These are phyloP conservation scores for Vanderwaltozyma polyspora DNA, from an alignment of 805 yeast genomes.

Conservation along the genomic window DNA sequence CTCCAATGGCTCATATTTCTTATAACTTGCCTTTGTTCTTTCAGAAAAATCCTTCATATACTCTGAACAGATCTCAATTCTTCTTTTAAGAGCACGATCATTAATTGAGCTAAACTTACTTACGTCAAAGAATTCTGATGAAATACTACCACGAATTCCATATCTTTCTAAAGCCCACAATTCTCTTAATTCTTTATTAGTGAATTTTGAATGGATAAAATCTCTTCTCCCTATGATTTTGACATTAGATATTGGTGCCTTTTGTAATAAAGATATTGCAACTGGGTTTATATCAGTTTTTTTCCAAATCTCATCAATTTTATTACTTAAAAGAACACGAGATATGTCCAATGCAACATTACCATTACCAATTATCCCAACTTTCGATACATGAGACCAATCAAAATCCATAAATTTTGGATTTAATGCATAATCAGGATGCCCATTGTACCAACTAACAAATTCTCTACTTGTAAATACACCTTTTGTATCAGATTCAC, in stretches of 20 bases:
- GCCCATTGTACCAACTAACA: conserved; percentile 95
- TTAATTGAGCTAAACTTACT: conserved; percentile 23
- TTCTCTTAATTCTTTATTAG: conserved; percentile 87
- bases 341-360: conserved; percentile 92
- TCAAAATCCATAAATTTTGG: conserved; percentile 40
- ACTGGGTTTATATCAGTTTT: conserved; percentile 59
- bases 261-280: conserved; percentile 45
- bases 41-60: conserved; percentile 30
- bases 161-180: conserved; percentile 47
- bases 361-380: conserved; percentile 88
- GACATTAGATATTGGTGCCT: conserved; percentile 50
- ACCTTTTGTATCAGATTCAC: conserved; percentile 44
- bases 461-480: conserved; percentile 74
- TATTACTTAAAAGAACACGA: conserved; percentile 50
- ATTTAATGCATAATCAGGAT: conserved; percentile 39
- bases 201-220: conserved; percentile 71
- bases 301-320: conserved; percentile 42
- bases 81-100: conserved; percentile 51
- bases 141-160: conserved; percentile 40
- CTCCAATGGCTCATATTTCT: conserved; percentile 9
- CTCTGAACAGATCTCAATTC: conserved; percentile 51
- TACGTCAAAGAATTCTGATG: conserved; percentile 25
- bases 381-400: conserved; percentile 49
- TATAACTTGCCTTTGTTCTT: conserved; percentile 21
- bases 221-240: conserved; percentile 82